Conservation (phyloP, 2,329 filamentous ascomycete genomes). For the Beauveria scarabaeidicola region DNA sequence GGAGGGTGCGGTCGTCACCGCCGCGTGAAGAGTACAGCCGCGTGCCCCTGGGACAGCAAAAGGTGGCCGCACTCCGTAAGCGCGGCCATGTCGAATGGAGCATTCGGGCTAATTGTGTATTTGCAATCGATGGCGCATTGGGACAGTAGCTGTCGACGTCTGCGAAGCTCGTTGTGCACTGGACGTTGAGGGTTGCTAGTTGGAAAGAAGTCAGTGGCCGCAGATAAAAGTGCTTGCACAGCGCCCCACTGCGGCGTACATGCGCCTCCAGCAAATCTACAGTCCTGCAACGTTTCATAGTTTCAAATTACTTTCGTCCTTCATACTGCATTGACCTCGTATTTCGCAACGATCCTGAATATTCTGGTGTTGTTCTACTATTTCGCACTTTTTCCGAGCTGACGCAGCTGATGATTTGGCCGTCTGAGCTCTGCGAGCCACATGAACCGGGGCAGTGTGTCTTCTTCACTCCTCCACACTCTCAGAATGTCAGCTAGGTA, state of each 20-base stretch:
- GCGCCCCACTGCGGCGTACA: neutral
- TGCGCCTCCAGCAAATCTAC: neutral
- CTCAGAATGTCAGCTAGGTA: neutral
- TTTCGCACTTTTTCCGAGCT: neutral
- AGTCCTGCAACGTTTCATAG: neutral
- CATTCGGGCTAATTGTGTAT: constrained; percentile 19
- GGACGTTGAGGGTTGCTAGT: neutral
- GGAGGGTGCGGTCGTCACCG: neutral
- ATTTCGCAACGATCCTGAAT: too few species aligned
- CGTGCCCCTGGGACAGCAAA: neutral
- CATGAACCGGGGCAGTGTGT: too few species aligned
- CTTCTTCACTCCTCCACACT: neutral
- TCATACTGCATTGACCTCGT: too few species aligned
- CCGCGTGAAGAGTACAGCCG: neutral
- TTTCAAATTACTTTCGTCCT: neutral
- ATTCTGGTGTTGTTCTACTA: neutral
- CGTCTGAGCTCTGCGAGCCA: too few species aligned
- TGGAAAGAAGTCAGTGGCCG: neutral
- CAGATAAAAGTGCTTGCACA: neutral
- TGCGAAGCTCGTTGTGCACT: neutral
- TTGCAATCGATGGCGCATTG: neutral
- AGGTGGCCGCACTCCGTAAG: constrained; percentile 16
- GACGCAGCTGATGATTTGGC: neutral
- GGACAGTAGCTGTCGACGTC: neutral
- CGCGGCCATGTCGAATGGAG: constrained; percentile 22